Base-by-base conservation (phyloP, 169 alveolate species). In the Eimeria necatrix region DNA sequence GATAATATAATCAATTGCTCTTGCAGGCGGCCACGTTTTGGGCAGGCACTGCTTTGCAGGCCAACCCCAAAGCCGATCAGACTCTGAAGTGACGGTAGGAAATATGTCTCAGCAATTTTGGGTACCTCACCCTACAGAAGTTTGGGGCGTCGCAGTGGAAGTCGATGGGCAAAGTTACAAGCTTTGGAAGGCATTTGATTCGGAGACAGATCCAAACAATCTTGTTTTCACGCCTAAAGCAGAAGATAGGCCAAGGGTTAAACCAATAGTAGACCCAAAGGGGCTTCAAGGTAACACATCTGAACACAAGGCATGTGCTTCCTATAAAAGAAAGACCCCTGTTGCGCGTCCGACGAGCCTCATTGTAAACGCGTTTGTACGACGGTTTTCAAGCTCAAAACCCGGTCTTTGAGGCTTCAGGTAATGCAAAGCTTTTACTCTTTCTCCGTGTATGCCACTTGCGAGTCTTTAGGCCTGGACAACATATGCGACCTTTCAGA, bases 401-500 rank as follows among this genome's bases (percentile, higher is more conserved):
- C 41, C 41, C 2, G 41, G 41, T 32, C 2, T 32, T 32, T 32
- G 41, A 32, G 41, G 41, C 3, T 0, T 32, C 41, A 32, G 41
- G 41, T 32, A 32, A 32, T 32, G 2, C 41, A 32, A 32, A 32
- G 41, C 41, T 32, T 32, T 32, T 32, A 2, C 41, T 0, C 2
- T 32, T 32, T 32, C 41, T 32, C 41, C 41, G 41, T 32, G 41
- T 32, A 32, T 32, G 41, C 41, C 5, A 7, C 14, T 20, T 76
- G 87, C 46, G 87, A 22, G 46, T 16, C 81, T 81, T 73, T 48
- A 90, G 99, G 99, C 12, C 96, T 97, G 3, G 96, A 97, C 2
- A 98, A 98, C 93, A 93, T 98, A 9, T 95, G 97, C 16, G 78
- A 81, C 61, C 81, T 97, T 80, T 98, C 98, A 24, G 99, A 98